Evolutionary conservation across 2,329 filamentous ascomycete genomes (phyloP).

Genomic region (Talaromyces sp.): DNA sequence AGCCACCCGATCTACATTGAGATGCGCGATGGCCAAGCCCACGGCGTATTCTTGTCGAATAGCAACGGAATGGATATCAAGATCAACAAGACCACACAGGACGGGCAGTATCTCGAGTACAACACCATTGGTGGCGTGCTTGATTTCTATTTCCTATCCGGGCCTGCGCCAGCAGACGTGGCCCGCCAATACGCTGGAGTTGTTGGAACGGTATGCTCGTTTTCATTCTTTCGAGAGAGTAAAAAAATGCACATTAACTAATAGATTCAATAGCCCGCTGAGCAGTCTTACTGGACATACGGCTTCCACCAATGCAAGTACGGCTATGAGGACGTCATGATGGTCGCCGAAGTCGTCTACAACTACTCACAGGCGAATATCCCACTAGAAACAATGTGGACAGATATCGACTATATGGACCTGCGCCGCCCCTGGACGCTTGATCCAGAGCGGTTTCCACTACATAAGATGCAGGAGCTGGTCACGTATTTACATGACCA

Average conservation of each 20-base stretch:
- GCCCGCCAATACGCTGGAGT: conserved; percentile 57
- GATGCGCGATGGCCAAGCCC: conserved; percentile 56
- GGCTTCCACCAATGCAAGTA: conserved; percentile 63
- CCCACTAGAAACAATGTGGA: conserved; percentile 45
- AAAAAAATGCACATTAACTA: neutral
- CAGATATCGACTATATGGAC: conserved; percentile 42
- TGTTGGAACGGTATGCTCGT: conserved; percentile 32
- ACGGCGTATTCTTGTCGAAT: conserved; percentile 66
- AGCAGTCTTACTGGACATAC: conserved; percentile 78
- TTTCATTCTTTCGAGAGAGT: conserved; percentile 15
- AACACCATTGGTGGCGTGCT: conserved; percentile 74
- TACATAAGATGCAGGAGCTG: conserved; percentile 56
- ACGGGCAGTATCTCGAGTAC: conserved; percentile 69
- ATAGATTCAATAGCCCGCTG: conserved; percentile 47
- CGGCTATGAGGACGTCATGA: conserved; percentile 52
- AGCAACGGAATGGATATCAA: conserved; percentile 75
- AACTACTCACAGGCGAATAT: conserved; percentile 41
- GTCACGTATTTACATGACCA: conserved; percentile 62
- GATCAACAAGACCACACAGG: conserved; percentile 58
- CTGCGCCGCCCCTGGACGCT: conserved; percentile 35
- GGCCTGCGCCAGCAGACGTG: conserved; percentile 55
- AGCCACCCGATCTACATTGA: conserved; percentile 73
- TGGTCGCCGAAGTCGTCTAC: conserved; percentile 39
- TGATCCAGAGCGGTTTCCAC: conserved; percentile 34
- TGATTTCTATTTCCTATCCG: conserved; percentile 65